Base-by-base conservation (phyloP, 306 rosid genomes). In the Pyrus bretschneideri region DNA sequence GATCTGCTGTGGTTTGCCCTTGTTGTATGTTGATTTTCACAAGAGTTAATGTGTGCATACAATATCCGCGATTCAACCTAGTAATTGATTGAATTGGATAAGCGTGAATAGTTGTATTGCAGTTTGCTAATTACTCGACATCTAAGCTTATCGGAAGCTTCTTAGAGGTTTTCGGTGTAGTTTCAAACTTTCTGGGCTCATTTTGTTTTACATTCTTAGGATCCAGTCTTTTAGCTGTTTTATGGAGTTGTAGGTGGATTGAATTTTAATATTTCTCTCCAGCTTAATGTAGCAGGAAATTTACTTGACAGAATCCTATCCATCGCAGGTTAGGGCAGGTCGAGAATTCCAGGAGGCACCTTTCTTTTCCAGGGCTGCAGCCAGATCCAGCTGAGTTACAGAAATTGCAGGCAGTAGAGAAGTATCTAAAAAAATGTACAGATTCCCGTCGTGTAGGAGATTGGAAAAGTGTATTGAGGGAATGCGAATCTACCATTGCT, bases 311-410 rank as follows among this genome's bases (percentile, higher is more conserved):
- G 46, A 55, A 61, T 55, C 11, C 23, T 13, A 75, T 77, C 45
- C 78, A 18, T 82, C 30, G 69, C 93, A 92, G 98, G 86, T 87
- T 95, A 78, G 98, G 98, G 66, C 96, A 86, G 77, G 89, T 89
- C 45, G 98, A 95, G 75, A 88, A 92, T 88, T 91, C 97, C 15
- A 83, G 91, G 89, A 80, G 73, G 81, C 93, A 95, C 74, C 88
- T 90, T 25, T 82, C 75, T 83, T 75, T 71, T 79, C 90, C 82
- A 0, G 90, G 91, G 72, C 69, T 80, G 77, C 88, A 79, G 49
- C 83, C 79, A 3, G 97, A 89, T 88, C 86, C 79, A 5, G 60
- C 54, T 0, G 97, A 90, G 90, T 80, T 87, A 82, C 91, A 85
- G 71, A 92, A 87, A 85, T 70, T 95, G 82, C 91, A 90, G 87